phyloP scores from a whole-genome alignment of 1,139 yeast species.

The Debaryomycetaceae sp. region DNA sequence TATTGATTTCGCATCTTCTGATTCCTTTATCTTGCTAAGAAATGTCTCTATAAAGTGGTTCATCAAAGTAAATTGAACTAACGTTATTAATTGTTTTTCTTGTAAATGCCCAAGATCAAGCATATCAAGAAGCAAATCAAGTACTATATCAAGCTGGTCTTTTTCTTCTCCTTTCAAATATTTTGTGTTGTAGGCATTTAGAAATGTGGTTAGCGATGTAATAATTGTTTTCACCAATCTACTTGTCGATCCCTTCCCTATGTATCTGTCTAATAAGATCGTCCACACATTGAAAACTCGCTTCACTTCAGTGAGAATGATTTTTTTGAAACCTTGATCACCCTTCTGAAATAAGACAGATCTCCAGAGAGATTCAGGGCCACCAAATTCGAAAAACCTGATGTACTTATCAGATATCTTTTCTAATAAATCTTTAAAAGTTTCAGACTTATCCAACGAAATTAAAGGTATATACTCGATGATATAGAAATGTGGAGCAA shows the following conservation, averaged over 20 bases:
- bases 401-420: slow-evolving; percentile 11
- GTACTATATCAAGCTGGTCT: slow-evolving; percentile 4
- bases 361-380: slow-evolving; percentile 17
- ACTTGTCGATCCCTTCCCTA: not conserved
- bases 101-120: slow-evolving; percentile 1
- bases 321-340: not conserved
- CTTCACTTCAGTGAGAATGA: slow-evolving; percentile 3
- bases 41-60: slow-evolving; percentile 23
- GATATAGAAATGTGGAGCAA: slow-evolving; percentile 7
- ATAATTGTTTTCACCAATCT: slow-evolving; percentile 1
- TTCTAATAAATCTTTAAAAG: slow-evolving; percentile 11
- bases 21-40: slow-evolving; percentile 1
- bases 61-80: slow-evolving; percentile 30
- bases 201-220: slow-evolving; percentile 4
- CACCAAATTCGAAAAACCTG: slow-evolving; percentile 10
- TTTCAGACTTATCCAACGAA: slow-evolving; percentile 11
- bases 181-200: not conserved
- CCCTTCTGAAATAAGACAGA: not conserved
- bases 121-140: slow-evolving; percentile 3
- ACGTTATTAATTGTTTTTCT: slow-evolving; percentile 6
- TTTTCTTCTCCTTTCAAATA: not conserved
- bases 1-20: slow-evolving; percentile 4
- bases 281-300: slow-evolving; percentile 6
- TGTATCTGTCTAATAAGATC: slow-evolving; percentile 3
- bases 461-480: slow-evolving; percentile 19